These are phyloP conservation scores for Botrytis pseudocinerea DNA, from an alignment of 2,329 filamentous ascomycete genomes.

Conservation along the genomic window DNA sequence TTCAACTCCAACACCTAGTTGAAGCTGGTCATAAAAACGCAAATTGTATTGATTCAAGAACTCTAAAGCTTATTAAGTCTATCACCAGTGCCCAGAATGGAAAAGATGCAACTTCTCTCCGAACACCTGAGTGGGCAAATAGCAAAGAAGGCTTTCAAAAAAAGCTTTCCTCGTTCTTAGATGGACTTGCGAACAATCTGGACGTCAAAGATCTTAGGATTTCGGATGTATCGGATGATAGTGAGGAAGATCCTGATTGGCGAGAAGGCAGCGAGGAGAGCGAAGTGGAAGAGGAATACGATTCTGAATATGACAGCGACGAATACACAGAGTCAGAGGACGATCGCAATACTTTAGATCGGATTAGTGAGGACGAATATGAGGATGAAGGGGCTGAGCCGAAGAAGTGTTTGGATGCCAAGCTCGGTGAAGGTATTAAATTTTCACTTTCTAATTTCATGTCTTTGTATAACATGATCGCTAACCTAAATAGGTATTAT, in stretches of 20 bases:
- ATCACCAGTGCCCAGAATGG: background rate
- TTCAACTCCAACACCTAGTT: constrained; percentile 10
- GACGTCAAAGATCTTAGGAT: background rate
- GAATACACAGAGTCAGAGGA: constrained; percentile 18
- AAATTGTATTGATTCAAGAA: background rate
- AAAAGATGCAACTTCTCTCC: background rate
- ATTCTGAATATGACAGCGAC: constrained; percentile 13
- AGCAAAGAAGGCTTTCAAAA: constrained; percentile 12
- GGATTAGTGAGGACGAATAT: constrained; percentile 16
- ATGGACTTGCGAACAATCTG: background rate
- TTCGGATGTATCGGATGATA: background rate
- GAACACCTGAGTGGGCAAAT: constrained; percentile 12
- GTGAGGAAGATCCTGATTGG: constrained; percentile 6
- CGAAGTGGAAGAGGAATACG: constrained; percentile 2
- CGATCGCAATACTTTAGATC: constrained; percentile 11
- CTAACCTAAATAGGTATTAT: constrained; percentile 19
- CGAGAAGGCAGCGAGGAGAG: constrained; percentile 5
- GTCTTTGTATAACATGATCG: background rate
- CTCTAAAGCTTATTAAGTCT: constrained; percentile 11
- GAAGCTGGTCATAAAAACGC: constrained; percentile 5
- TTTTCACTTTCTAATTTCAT: background rate
- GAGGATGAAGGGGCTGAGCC: constrained; percentile 4
- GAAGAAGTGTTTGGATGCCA: constrained; percentile 22
- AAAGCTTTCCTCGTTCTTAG: constrained; percentile 6
- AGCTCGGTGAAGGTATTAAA: constrained; percentile 11